Evolutionary conservation across 257 asterid genomes (phyloP), one percentile per base, ranked within the genome.

Genomic region (Asclepias syriaca): DNA sequence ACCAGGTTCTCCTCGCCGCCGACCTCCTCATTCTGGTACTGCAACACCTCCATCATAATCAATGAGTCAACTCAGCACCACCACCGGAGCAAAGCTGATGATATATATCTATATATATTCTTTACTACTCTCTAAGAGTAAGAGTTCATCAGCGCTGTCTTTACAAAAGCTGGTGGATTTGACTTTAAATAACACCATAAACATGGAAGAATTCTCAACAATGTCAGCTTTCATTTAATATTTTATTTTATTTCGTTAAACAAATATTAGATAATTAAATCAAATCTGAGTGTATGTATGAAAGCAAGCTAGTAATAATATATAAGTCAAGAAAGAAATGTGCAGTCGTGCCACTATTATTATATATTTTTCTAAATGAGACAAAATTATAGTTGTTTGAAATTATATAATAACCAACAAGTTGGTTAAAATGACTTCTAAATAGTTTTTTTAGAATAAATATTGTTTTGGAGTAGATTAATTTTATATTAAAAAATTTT

Each of bases 21-120:
- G 54, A 55, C 34, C 55, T 57, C 56, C 22, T 43, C 73, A 1
- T 10, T 39, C 55, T 22, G 29, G 56, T 22, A 27, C 49, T 43
- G 68, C 59, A 71, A 43, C 22, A 22, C 68, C 51, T 71, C 75
- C 75, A 71, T 71, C 75, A 71, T 71, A 49, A 49, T 34, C 5
- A 34, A 66, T 43, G 37, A 48, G 56, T 50, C 6, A 50, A 50
- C 56, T 50, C 16, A 48, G 0, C 22, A 53, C 2, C 27, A 54
- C 12, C 59, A 19, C 27, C 59, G 21, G 24, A 51, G 1, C n/a
- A 43, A 43, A 43, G 11, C 10, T 6, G 48, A 8, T 6, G 48
- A 43, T 43, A 7, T 6, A 6, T 40, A 43, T 34, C n/a, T n/a
- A 34, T 34, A 34, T 34, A 34, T 34, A 43, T 43, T 43, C 48